Base-by-base conservation (phyloP, 169 alveolate genomes). In the Plasmodium knowlesi region DNA sequence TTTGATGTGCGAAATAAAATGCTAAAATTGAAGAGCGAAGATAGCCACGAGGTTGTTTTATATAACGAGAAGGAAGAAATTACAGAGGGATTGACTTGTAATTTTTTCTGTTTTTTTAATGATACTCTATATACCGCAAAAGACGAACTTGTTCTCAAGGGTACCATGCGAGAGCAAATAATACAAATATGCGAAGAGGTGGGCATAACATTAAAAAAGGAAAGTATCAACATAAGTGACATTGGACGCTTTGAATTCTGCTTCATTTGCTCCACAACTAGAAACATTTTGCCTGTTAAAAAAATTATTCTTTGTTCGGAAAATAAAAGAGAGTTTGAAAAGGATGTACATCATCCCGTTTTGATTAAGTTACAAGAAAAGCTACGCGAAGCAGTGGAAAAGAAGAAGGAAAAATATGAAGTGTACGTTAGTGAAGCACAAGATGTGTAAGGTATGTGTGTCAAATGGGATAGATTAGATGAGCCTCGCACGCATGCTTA, bases 261-360 rank as follows among this genome's bases (percentile, higher is more conserved):
- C 82, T 89, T 89, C 73, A 81, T 89, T 61, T 79, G 94, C 32
- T 89, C 94, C 0, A 89, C 94, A 89, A 89, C 80, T 80, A 89
- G 94, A 41, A 89, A 89, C 43, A 89, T 89, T 37, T 61, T 78
- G 43, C 94, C 94, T 32, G 72, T 89, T 67, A 79, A 70, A 80
- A 89, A 89, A 80, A 78, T 89, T 34, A 89, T 50, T 10, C 90
- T 89, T 19, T 89, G 34, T 80, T 57, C 94, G 32, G 91, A 61
- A 37, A 71, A 61, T 25, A 81, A 12, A 34, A 61, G 50, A 80
- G 22, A 72, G 73, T 89, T 79, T 89, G 94, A 89, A 80, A 89
- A 79, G 53, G 83, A 79, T 80, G 83, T 89, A 12, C 70, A 80
- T 61, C 94, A 89, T 30, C 89, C 90, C 30, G 76, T 89, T 81